Evolutionary conservation across 805 yeast genomes (phyloP).

Genomic region (Pichia thaimueangensis): DNA sequence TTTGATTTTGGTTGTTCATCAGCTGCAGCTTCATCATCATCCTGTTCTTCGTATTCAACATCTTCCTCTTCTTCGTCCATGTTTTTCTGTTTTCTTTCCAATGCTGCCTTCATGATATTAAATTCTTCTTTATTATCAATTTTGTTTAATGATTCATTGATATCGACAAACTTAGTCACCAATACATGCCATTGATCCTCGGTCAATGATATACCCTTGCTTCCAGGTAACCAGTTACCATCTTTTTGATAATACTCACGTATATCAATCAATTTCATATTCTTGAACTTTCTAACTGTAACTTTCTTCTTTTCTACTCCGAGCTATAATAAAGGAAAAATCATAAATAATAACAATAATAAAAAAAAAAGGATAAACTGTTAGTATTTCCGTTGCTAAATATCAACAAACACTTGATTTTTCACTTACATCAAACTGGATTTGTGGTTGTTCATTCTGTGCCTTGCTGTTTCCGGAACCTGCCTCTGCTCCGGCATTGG

Average conservation of each 20-base stretch:
- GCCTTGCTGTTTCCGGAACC: neutral
- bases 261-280: slow-evolving; percentile 65
- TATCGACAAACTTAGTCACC: slow-evolving; percentile 39
- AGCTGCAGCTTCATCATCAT: neutral
- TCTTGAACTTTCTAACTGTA: slow-evolving; percentile 66
- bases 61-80: neutral
- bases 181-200: slow-evolving; percentile 49
- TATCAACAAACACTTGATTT: neutral
- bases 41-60: slow-evolving; percentile 3
- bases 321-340: slow-evolving; percentile 12
- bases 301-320: slow-evolving; percentile 55
- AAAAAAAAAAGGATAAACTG: neutral
- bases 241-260: slow-evolving; percentile 72
- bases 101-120: slow-evolving; percentile 14
- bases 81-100: slow-evolving; percentile 1
- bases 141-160: slow-evolving; percentile 42
- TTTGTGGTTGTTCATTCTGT: slow-evolving; percentile 8
- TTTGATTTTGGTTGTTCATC: neutral
- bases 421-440: slow-evolving; percentile 10
- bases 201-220: slow-evolving; percentile 63
- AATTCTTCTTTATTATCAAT: slow-evolving; percentile 25
- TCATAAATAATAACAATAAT: too few species aligned
- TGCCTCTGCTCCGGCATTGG: neutral
- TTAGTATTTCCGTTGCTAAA: neutral
- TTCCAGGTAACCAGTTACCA: slow-evolving; percentile 66